Evolutionary conservation across 805 yeast species (phyloP).

Genomic region (Saturnispora quitensis): DNA sequence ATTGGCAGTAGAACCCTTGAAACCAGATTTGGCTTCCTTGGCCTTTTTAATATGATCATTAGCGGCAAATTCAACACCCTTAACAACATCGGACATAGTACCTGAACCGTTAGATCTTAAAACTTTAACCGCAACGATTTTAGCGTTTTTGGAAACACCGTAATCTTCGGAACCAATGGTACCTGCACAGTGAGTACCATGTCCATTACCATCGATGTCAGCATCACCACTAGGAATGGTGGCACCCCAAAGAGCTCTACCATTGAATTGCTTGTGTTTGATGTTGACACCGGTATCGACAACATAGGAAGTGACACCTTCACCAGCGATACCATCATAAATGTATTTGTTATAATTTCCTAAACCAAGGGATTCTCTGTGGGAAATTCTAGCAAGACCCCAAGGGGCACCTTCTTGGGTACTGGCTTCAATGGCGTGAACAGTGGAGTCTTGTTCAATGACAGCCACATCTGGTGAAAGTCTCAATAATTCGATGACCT

Average conservation of each 20-base stretch:
- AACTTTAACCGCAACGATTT: constrained; percentile 76
- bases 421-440: constrained; percentile 51
- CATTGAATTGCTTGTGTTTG: constrained; percentile 67
- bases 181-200: constrained; percentile 97
- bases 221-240: constrained; percentile 66
- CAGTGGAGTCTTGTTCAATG: constrained; percentile 68
- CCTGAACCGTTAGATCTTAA: constrained; percentile 78
- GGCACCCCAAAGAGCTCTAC: constrained; percentile 81
- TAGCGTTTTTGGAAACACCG: constrained; percentile 79
- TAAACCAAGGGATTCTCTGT: constrained; percentile 59
- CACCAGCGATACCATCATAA: constrained; percentile 65
- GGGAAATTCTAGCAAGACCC: constrained; percentile 90
- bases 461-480: constrained; percentile 45
- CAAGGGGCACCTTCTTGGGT: constrained; percentile 84
- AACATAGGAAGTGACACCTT: constrained; percentile 79
- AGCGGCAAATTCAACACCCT: constrained; percentile 81
- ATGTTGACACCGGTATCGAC: constrained; percentile 84
- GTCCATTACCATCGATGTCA: constrained; percentile 81
- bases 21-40: constrained; percentile 47
- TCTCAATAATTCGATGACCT: constrained; percentile 61
- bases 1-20: constrained; percentile 82
- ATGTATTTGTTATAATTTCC: constrained; percentile 66
- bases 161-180: constrained; percentile 72
- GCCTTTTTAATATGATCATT: constrained; percentile 49
- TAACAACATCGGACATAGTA: constrained; percentile 71